Base-by-base conservation (phyloP, 2,329 filamentous ascomycete species). In the Xylariaceae sp. region DNA sequence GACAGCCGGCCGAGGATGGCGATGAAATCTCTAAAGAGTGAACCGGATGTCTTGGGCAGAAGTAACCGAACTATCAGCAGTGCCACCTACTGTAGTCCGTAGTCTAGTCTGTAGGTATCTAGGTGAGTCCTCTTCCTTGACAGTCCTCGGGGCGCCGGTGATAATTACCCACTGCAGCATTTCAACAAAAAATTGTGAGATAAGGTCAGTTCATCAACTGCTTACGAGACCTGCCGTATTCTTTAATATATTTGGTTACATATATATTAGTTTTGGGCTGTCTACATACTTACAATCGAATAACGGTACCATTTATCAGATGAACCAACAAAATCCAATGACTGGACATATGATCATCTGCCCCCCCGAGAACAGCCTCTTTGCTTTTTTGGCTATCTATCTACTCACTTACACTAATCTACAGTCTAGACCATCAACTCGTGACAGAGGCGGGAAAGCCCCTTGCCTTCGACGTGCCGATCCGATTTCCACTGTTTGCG, bases 51-150 rank as follows among this genome's bases (percentile, higher is more conserved):
- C 39, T 50, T 4, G 47, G 19, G 46, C 31, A 49, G 35, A 35
- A 27, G 29, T 42, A 43, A 43, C 46, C 31, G 37, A 46, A 51
- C 43, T 12, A 46, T 54, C 34, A n/a, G 42, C 19, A 11, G 47
- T n/a, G 32, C 5, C 32, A 34, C 48, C n/a, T 4, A 31, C 34
- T 19, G 19, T 19, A 19, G 19, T 19, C 19, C 1, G 19, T 19
- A 19, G 19, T 19, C 19, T 19, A 19, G 19, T 19, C 19, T 19
- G 19, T 19, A 1, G 19, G 19, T 19, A 19, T 19, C 19, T 1
- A 19, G 19, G 19, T 19, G 19, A 19, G 19, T 19, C 19, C 19
- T 19, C 19, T 19, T 41, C 41, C 37, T 43, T 32, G 11, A 41
- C 32, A 7, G 5, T 41, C 31, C 41, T 35, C 29, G 7, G 32